phyloP scores from a whole-genome alignment of 208 protist species.

The Trypanosoma caninum region DNA sequence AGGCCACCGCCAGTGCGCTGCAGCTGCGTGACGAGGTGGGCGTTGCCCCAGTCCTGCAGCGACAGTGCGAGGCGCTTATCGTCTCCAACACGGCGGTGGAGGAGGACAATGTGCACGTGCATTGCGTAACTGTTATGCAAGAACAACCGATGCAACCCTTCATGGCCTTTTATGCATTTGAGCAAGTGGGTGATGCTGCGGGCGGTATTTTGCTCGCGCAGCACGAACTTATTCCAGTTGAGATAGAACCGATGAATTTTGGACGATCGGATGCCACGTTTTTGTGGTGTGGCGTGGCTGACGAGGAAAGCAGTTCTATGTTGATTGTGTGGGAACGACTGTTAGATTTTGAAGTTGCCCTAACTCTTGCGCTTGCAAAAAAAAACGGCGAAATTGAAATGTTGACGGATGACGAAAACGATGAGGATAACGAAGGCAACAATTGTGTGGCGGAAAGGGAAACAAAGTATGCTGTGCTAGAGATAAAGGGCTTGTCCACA shows the following conservation, averaged over 20 bases:
- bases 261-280: background rate
- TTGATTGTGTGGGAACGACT: slow-evolving; percentile 27
- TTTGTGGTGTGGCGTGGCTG: slow-evolving; percentile 31
- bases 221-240: background rate
- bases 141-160: background rate
- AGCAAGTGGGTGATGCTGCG: background rate
- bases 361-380: slow-evolving; percentile 41
- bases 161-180: background rate
- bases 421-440: slow-evolving; percentile 21
- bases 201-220: background rate
- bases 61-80: slow-evolving; percentile 6
- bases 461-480: slow-evolving; percentile 24
- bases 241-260: slow-evolving; percentile 12
- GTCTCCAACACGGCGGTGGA: background rate
- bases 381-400: slow-evolving; percentile 31
- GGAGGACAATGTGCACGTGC: slow-evolving; percentile 1
- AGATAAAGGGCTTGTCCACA: slow-evolving; percentile 45
- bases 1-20: background rate
- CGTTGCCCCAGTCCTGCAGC: background rate
- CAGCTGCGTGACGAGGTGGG: background rate
- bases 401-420: slow-evolving; percentile 21
- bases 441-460: background rate
- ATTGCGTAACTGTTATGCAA: background rate
- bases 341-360: slow-evolving; percentile 7
- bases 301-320: slow-evolving; percentile 41